Conservation (phyloP, 805 yeast genomes). For the Hanseniaspora nectarophila region DNA sequence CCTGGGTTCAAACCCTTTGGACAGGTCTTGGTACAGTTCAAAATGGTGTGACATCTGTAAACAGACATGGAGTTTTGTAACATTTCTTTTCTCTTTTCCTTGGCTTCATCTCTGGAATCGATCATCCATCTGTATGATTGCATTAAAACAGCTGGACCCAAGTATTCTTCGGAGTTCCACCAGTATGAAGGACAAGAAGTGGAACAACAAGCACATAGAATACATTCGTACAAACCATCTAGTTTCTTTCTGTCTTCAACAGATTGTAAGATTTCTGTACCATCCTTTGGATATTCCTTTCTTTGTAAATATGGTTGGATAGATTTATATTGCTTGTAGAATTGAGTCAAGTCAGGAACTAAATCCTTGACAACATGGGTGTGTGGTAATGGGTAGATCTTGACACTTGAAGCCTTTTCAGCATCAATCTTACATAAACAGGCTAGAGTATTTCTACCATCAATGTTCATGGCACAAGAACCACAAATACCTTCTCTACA, state of each 20-base stretch:
- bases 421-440: constrained; percentile 89
- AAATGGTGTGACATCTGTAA: constrained; percentile 97
- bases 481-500: constrained; percentile 99
- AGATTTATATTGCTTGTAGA: constrained; percentile 96
- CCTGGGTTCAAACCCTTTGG: constrained; percentile 99
- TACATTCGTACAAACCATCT: constrained; percentile 95
- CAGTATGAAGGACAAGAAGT: constrained; percentile 98
- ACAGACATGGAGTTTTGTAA: constrained; percentile 93
- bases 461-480: constrained; percentile 98
- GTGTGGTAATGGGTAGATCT: constrained; percentile 94
- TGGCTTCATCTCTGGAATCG: constrained; percentile 91
- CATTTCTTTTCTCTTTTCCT: constrained; percentile 67
- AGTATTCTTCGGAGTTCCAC: constrained; percentile 99
- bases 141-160: constrained; percentile 98
- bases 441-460: constrained; percentile 93
- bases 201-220: constrained; percentile 96
- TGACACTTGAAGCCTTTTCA: constrained; percentile 58
- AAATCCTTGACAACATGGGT: constrained; percentile 95
- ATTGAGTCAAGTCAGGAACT: constrained; percentile 94
- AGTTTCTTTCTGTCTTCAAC: constrained; percentile 88
- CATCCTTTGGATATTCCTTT: constrained; percentile 63
- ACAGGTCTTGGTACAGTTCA: constrained; percentile 97
- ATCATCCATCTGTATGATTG: constrained; percentile 99
- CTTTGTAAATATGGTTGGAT: constrained; percentile 95
- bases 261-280: constrained; percentile 83